Conservation (phyloP, 2,329 filamentous ascomycete species). For the Colletotrichum liaoningense region DNA sequence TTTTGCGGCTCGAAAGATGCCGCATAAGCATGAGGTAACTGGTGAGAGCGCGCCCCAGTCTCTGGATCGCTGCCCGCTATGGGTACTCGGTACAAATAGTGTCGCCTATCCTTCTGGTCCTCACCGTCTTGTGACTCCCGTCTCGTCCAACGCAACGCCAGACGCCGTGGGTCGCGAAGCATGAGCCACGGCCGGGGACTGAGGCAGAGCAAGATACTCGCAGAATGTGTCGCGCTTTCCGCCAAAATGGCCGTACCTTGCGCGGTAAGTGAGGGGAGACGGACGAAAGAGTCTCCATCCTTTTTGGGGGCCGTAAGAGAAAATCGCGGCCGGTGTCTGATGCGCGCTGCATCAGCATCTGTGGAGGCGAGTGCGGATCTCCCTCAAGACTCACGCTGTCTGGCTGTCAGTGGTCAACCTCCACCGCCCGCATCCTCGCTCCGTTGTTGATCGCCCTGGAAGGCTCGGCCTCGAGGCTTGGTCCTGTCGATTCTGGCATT, state of each 20-base stretch:
- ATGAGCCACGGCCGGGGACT: neutral
- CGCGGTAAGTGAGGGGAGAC: neutral
- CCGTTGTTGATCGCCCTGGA: neutral
- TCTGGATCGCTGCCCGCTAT: neutral
- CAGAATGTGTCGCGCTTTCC: neutral
- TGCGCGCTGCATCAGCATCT: conserved; percentile 16
- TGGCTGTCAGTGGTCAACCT: neutral
- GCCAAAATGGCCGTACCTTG: conserved; percentile 9
- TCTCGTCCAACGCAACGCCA: neutral
- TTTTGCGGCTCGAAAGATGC: neutral
- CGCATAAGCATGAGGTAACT: neutral
- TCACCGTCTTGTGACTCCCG: conserved; percentile 10
- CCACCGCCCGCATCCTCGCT: neutral
- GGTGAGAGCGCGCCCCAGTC: neutral
- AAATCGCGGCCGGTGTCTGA: neutral
- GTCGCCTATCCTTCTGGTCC: conserved; percentile 14
- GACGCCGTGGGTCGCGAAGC: neutral
- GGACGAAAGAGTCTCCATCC: neutral
- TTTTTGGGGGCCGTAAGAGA: conserved; percentile 26
- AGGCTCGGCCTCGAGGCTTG: neutral
- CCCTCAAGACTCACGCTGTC: neutral
- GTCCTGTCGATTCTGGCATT: neutral
- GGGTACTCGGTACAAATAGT: neutral
- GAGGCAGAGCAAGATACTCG: neutral
- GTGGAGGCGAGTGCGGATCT: conserved; percentile 11